Percentiles rank a stretch among this genome's conserved stretches.
These are phyloP conservation scores for Remersonia thermophila DNA, from an alignment of 2,329 filamentous ascomycete species.

Conservation along the genomic window DNA sequence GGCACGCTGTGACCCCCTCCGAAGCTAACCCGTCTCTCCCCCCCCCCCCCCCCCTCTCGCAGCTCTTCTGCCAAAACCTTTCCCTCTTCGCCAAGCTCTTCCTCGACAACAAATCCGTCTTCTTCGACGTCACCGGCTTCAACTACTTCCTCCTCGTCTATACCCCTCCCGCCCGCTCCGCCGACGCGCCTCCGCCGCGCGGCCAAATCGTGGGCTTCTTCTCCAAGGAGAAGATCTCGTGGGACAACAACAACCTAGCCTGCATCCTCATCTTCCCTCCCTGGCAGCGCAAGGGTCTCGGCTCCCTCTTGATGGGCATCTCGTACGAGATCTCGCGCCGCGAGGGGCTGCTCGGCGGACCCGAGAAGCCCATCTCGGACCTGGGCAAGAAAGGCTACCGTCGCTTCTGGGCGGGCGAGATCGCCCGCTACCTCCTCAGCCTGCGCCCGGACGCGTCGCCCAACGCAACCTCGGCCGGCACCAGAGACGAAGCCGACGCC, in stretches of 20 bases:
- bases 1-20: too few relatives aligned
- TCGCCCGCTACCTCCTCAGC: constrained; percentile 55
- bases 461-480: constrained; percentile 16
- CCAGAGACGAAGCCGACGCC: constrained; percentile 20
- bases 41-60: too few relatives aligned
- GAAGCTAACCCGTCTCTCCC: too few relatives aligned
- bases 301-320: constrained; percentile 78
- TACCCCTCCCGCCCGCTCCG: constrained; percentile 34
- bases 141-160: constrained; percentile 88
- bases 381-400: constrained; percentile 72
- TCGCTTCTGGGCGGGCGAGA: constrained; percentile 75
- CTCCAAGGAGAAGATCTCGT: constrained; percentile 96
- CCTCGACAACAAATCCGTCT: constrained; percentile 95
- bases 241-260: constrained; percentile 96
- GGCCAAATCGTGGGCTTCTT: constrained; percentile 83
- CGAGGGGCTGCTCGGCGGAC: constrained; percentile 75
- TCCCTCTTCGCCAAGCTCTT: constrained; percentile 96
- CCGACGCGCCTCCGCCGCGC: constrained; percentile 14
- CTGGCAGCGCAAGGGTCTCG: constrained; percentile 83
- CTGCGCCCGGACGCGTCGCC: constrained; percentile 19
- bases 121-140: constrained; percentile 91
- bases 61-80: constrained; percentile 87
- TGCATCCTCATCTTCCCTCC: constrained; percentile 94
- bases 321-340: constrained; percentile 84
- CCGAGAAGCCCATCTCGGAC: constrained; percentile 85